These are phyloP conservation scores for Cucumis hystrix DNA, from an alignment of 306 rosid species.

Conservation along the genomic window DNA sequence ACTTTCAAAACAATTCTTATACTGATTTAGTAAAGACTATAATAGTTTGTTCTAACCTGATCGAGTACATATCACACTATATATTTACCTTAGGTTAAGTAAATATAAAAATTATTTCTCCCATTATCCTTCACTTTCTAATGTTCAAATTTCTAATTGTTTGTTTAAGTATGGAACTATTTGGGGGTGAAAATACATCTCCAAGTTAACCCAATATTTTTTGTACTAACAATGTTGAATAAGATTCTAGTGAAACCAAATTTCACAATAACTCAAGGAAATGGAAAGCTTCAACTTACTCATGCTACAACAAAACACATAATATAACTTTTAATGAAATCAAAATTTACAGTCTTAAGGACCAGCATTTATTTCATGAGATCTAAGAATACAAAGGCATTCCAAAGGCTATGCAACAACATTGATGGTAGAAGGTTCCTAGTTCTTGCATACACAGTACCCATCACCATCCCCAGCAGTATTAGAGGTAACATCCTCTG, in stretches of 20 bases:
- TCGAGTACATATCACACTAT: too few relatives aligned
- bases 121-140: background rate
- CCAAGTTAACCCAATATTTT: background rate
- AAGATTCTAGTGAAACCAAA: background rate
- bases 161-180: background rate
- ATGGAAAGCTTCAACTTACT: background rate
- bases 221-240: background rate
- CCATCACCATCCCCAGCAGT: slow-evolving; percentile 92
- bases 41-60: too few relatives aligned
- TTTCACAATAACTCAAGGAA: background rate
- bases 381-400: slow-evolving; percentile 76
- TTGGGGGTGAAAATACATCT: background rate
- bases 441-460: slow-evolving; percentile 67
- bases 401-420: slow-evolving; percentile 98
- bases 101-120: too few relatives aligned
- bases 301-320: background rate
- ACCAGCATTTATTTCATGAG: slow-evolving; percentile 40
- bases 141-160: background rate
- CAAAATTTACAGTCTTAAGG: background rate
- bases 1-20: too few relatives aligned
- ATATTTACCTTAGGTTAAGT: too few relatives aligned
- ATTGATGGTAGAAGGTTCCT: slow-evolving; percentile 83
- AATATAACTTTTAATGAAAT: background rate
- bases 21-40: too few relatives aligned
- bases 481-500: slow-evolving; percentile 91